A percentile compares a stretch with the other conserved stretches of the same genome.
Evolutionary conservation across 169 alveolate genomes (phyloP).

Genomic region (Plasmodium cynomolgi): DNA sequence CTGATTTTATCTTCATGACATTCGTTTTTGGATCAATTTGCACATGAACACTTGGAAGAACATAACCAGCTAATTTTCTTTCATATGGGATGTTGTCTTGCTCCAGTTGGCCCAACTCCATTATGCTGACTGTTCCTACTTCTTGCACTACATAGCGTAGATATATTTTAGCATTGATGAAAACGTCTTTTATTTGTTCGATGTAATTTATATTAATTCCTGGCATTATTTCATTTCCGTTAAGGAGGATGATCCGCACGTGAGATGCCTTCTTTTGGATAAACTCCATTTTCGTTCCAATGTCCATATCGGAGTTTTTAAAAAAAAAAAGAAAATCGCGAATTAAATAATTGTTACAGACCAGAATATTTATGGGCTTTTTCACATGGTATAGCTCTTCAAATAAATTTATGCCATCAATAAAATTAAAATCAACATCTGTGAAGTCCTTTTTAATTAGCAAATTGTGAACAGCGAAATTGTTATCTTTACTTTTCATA

Average conservation of each 20-base stretch:
- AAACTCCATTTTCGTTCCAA: conserved; percentile 44
- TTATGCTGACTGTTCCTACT: conserved; percentile 49
- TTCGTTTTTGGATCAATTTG: conserved; percentile 48
- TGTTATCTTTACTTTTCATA: conserved; percentile 44
- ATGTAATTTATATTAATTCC: conserved; percentile 51
- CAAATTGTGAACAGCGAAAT: conserved; percentile 50
- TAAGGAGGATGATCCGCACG: conserved; percentile 9
- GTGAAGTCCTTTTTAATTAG: conserved; percentile 31
- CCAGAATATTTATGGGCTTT: conserved; percentile 1
- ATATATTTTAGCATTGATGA: conserved; percentile 62
- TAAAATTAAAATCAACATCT: conserved; percentile 41
- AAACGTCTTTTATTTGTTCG: conserved; percentile 38
- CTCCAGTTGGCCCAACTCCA: conserved; percentile 16
- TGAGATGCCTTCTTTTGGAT: conserved; percentile 39
- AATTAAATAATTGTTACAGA: conserved; percentile 65
- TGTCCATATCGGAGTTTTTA: conserved; percentile 52
- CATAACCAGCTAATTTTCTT: conserved; percentile 69
- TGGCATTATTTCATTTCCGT: conserved; percentile 74
- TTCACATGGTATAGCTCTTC: conserved; percentile 28
- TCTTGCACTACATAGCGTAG: conserved; percentile 67
- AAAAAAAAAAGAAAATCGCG: conserved; percentile 57
- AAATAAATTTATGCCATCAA: conserved; percentile 56
- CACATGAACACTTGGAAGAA: conserved; percentile 46
- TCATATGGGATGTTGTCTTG: conserved; percentile 46
- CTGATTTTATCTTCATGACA: conserved; percentile 52